phyloP scores from a whole-genome alignment of 148 eudicot species.

The Limonium bicolor region DNA sequence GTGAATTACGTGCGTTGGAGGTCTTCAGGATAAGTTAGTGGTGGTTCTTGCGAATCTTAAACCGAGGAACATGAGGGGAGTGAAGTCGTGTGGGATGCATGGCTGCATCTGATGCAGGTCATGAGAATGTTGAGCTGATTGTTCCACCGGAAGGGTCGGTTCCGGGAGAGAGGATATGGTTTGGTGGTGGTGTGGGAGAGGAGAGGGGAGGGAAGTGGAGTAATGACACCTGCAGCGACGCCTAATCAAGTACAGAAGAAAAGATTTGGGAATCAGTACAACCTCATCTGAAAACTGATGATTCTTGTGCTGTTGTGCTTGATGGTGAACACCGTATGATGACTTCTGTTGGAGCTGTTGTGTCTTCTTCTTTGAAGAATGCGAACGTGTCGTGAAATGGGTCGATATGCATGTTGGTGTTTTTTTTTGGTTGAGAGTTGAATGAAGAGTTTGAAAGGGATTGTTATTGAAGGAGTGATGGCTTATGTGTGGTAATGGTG shows the following conservation, averaged over 20 bases:
- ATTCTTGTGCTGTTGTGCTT: conserved; percentile 44
- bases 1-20: conserved; percentile 62
- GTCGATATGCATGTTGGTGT: too few relatives aligned
- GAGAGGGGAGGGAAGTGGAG: too few relatives aligned
- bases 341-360: conserved; percentile 60
- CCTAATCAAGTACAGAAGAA: conserved; percentile 98
- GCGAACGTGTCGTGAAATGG: conserved; percentile 87
- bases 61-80: conserved; percentile 94
- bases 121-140: conserved; percentile 93
- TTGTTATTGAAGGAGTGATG: too few relatives aligned
- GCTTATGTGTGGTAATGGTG: too few relatives aligned
- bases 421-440: too few relatives aligned
- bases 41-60: conserved; percentile 87
- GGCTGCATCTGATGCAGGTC: conserved; percentile 96
- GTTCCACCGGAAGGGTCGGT: conserved; percentile 74
- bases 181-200: conserved; percentile 57
- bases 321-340: conserved; percentile 40
- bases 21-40: conserved; percentile 65
- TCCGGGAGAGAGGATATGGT: conserved; percentile 93
- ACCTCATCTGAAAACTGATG: conserved; percentile 81
- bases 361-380: conserved; percentile 41
- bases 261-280: conserved; percentile 88
- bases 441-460: too few relatives aligned
- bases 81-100: conserved; percentile 91
- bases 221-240: conserved; percentile 61